Conservation (phyloP, 2,329 filamentous ascomycete genomes). For the Hirsutella thompsonii region DNA sequence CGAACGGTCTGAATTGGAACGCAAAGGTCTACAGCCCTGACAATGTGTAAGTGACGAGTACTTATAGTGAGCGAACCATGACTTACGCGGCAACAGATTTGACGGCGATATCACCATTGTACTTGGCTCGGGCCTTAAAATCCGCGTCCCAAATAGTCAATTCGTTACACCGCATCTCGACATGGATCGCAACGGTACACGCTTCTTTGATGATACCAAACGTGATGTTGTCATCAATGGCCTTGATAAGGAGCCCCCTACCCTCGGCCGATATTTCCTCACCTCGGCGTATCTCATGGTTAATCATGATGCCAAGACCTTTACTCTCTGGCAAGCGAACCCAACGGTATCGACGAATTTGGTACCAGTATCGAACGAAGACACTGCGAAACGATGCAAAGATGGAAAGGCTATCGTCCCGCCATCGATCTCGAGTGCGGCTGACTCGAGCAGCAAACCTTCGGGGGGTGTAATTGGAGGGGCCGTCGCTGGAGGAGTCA, state of each 20-base stretch:
- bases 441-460: background rate
- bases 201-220: background rate
- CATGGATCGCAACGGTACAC: background rate
- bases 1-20: background rate
- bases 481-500: background rate
- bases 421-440: background rate
- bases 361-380: conserved; percentile 1
- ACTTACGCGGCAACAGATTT: background rate
- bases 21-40: background rate
- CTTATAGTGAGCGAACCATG: too few relatives aligned
- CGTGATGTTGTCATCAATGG: too few relatives aligned
- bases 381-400: background rate
- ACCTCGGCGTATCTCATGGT: conserved; percentile 5
- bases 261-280: conserved; percentile 7
- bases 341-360: conserved; percentile 4
- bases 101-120: background rate
- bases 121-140: background rate
- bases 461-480: background rate
- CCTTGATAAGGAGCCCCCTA: background rate
- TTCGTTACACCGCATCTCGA: background rate
- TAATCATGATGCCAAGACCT: conserved; percentile 5
- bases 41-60: background rate
- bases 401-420: background rate
- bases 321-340: conserved; percentile 7
- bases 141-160: background rate